Conservation (phyloP, 345 rosid genomes). For the Eucalyptus coolabah region DNA sequence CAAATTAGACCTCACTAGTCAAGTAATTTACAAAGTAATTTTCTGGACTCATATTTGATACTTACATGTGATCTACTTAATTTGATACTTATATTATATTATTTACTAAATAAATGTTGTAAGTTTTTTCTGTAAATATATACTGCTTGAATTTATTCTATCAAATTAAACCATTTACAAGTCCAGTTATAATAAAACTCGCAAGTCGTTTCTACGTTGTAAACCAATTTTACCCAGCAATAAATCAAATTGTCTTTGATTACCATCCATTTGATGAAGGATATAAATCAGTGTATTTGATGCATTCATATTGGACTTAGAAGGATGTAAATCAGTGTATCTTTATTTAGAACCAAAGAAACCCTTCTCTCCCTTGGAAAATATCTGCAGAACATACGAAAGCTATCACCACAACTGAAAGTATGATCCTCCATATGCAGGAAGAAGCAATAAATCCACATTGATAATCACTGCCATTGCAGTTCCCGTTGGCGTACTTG, state of each 20-base stretch:
- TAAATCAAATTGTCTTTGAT: too few species aligned
- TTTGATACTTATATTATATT: neutral
- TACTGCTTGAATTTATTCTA: neutral
- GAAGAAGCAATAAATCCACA: neutral
- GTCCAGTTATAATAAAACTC: too few species aligned
- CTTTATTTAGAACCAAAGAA: neutral
- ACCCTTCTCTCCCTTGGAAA: neutral
- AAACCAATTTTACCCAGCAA: too few species aligned
- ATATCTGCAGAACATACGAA: neutral
- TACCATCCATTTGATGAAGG: neutral
- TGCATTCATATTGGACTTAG: neutral
- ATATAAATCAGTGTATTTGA: too few species aligned
- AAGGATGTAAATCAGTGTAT: neutral
- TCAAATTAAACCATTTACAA: neutral
- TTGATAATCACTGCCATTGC: neutral
- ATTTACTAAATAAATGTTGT: neutral
- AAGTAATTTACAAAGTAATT: too few species aligned
- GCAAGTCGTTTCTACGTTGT: too few species aligned
- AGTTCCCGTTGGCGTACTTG: conserved; percentile 7
- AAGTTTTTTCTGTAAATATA: too few species aligned
- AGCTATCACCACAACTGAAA: neutral
- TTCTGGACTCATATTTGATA: neutral
- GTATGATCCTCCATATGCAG: neutral
- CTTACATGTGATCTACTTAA: neutral
- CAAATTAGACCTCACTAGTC: neutral